A percentile compares a stretch with the other conserved stretches of the same genome.
These are phyloP conservation scores for Prototheca stagnorum DNA, from an alignment of 163 green algal species.

Conservation along the genomic window DNA sequence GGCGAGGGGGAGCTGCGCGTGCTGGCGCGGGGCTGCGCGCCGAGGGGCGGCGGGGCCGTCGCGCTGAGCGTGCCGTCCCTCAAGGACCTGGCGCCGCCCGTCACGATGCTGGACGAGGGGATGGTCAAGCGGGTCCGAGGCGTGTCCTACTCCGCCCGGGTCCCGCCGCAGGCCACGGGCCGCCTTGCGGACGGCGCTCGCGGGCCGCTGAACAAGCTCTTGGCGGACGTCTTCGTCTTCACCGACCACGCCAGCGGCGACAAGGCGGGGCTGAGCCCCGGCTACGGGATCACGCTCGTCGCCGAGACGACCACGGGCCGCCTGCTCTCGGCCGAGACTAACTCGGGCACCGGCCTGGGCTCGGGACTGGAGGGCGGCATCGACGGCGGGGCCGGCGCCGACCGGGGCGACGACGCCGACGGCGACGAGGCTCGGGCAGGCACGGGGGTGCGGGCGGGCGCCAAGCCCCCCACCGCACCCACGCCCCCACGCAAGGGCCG, in stretches of 20 bases:
- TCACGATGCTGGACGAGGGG: constrained; percentile 64
- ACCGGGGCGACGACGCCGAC: not conserved
- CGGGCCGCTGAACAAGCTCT: constrained; percentile 43
- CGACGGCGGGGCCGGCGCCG: not conserved
- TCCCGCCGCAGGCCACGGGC: constrained; percentile 41
- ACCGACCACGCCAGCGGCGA: constrained; percentile 74
- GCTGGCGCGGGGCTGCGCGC: constrained; percentile 29
- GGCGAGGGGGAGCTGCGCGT: constrained; percentile 34
- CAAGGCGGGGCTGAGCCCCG: constrained; percentile 56
- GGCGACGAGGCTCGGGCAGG: not conserved
- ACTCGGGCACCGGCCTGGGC: constrained; percentile 19
- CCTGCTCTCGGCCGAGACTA: constrained; percentile 62
- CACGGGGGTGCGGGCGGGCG: no score
- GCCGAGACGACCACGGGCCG: constrained; percentile 86
- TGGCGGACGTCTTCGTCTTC: constrained; percentile 98
- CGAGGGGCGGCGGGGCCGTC: constrained; percentile 63
- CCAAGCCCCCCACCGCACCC: no score
- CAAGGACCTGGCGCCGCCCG: constrained; percentile 11
- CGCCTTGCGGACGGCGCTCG: constrained; percentile 53
- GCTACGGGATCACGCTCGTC: constrained; percentile 86
- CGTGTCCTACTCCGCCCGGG: constrained; percentile 75
- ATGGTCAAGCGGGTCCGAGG: constrained; percentile 89
- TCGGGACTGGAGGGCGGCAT: not conserved
- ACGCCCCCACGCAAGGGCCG: not conserved
- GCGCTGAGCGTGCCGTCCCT: constrained; percentile 43